Evolutionary conservation across 257 asterid genomes (phyloP), one percentile per base, ranked within the genome.

Genomic region (Apocynum venetum): DNA sequence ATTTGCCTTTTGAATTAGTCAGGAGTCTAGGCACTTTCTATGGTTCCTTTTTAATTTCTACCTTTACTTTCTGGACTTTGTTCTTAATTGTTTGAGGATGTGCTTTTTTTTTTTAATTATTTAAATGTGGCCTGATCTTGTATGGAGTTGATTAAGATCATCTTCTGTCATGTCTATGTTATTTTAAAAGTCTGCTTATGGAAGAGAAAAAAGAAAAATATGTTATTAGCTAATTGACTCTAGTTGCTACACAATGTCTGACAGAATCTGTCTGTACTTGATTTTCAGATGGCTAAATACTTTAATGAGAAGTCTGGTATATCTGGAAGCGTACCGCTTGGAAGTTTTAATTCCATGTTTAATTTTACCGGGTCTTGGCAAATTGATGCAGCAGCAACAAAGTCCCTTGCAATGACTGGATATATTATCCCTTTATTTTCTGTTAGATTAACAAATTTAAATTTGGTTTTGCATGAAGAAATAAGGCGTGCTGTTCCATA

Each of bases 271-370:
- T 70, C 61, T 40, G 20, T 69, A 19, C 80, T 83, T 80, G 86
- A 60, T 76, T 78, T 83, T 74, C 92, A 96, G 99, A 96, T 96
- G 98, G 95, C 96, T 66, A 91, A 84, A 73, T 87, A 86, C 88
- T 93, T 89, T 89, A 96, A 96, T 52, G 95, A 91, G 73, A 83
- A 77, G 77, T 89, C 98, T n/a, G 73, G 78, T 77, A 83, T 96
- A 74, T 85, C 91, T 35, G 98, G 95, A 63, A 82, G 82, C 75
- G 83, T 89, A 72, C 99, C 99, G 15, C 96, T 93, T 47, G 99
- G 99, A 78, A 89, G 97, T 89, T 93, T 93, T 79, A 96, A 96
- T 75, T 96, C 99, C 20, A 96, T 96, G 99, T 96, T 96, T 76
- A 96, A 96, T 84, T 96, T 91, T 89, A 91, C 98, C 78, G 99